Conservation (phyloP, 2,329 filamentous ascomycete species). For the Chrysoporthe deuterocubensis region DNA sequence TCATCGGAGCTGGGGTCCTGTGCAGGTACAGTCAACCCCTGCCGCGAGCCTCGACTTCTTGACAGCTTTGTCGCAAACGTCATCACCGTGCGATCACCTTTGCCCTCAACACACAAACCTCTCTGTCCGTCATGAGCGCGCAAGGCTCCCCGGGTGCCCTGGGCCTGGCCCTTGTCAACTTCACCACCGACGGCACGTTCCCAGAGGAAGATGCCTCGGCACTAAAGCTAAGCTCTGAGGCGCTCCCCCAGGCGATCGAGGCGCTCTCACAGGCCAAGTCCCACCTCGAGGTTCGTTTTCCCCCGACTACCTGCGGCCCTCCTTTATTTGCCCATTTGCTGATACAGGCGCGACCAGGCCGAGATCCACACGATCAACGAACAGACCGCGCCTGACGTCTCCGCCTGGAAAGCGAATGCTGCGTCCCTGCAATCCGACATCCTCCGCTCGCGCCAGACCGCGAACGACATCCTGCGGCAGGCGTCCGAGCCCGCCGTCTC, state of each 20-base stretch:
- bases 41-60: conserved; percentile 5
- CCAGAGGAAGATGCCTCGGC: conserved; percentile 52
- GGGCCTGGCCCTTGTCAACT: conserved; percentile 66
- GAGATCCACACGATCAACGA: conserved; percentile 79
- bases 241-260: conserved; percentile 47
- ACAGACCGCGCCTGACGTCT: conserved; percentile 77
- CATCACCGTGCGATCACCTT: not conserved
- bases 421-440: conserved; percentile 86
- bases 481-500: conserved; percentile 66
- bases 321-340: not conserved
- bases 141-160: conserved; percentile 37
- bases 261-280: conserved; percentile 47
- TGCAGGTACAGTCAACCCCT: not conserved
- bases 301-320: not conserved
- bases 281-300: conserved; percentile 46
- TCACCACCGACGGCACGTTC: conserved; percentile 54
- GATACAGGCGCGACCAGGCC: conserved; percentile 41
- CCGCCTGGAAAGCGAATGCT: conserved; percentile 84
- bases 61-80: conserved; percentile 8
- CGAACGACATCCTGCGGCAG: conserved; percentile 78
- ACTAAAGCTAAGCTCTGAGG: conserved; percentile 38
- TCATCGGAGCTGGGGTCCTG: not conserved
- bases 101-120: not conserved
- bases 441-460: conserved; percentile 75
- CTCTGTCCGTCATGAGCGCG: conserved; percentile 7